These are phyloP conservation scores for Theobroma grandiflorum DNA, from an alignment of 441 rosid species.

Conservation along the genomic window DNA sequence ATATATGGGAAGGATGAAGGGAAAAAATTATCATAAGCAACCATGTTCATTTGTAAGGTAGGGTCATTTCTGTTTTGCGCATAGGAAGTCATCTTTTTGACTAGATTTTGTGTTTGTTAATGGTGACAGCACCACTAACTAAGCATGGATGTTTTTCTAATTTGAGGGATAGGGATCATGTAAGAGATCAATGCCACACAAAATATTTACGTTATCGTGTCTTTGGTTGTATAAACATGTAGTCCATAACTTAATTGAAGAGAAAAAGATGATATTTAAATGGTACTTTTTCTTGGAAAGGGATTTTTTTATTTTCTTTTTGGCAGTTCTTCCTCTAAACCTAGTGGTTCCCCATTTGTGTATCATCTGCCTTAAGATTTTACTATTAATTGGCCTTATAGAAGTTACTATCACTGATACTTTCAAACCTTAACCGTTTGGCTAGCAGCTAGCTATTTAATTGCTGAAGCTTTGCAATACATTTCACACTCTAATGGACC, in stretches of 20 bases:
- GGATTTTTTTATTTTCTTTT: background rate
- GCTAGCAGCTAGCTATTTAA: too few species aligned
- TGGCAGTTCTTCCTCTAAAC: background rate
- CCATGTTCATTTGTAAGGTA: conserved; percentile 36
- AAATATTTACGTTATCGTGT: conserved; percentile 21
- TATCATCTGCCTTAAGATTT: background rate
- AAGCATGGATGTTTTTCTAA: conserved; percentile 22
- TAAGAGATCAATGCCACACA: conserved; percentile 26
- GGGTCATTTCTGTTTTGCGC: conserved; percentile 43
- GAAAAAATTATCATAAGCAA: conserved; percentile 39
- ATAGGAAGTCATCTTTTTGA: conserved; percentile 37
- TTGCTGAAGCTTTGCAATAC: too few species aligned
- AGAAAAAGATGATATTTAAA: conserved; percentile 30
- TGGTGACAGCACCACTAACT: conserved; percentile 27
- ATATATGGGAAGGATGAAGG: conserved; percentile 73
- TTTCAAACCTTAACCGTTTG: too few species aligned
- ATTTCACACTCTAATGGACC: too few species aligned
- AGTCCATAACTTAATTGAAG: conserved; percentile 18
- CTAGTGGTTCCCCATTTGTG: background rate
- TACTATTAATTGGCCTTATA: background rate
- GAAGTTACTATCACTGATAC: too few species aligned
- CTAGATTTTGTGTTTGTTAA: conserved; percentile 22
- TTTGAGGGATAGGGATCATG: conserved; percentile 31
- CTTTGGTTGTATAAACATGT: conserved; percentile 24
- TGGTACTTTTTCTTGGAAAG: conserved; percentile 10